Evolutionary conservation across 2,329 filamentous ascomycete genomes (phyloP).

Genomic region (Fusarium udum): DNA sequence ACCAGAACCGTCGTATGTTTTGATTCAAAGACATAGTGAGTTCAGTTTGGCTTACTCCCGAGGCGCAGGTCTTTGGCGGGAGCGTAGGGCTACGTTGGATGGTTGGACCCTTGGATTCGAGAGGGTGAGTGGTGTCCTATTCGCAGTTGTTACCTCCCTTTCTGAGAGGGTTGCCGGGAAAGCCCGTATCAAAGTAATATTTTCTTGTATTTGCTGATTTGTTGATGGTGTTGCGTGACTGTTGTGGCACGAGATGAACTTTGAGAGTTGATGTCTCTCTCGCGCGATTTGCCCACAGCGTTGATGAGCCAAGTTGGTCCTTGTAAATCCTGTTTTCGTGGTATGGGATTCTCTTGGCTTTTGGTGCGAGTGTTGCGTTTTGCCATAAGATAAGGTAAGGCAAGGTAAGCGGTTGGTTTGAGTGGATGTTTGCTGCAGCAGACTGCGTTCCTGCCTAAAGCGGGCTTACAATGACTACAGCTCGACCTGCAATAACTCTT

Average conservation of each 20-base stretch:
- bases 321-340: background rate
- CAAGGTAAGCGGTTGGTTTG: background rate
- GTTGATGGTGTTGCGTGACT: slow-evolving; percentile 18
- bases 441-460: background rate
- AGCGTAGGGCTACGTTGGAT: slow-evolving; percentile 7
- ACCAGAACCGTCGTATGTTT: background rate
- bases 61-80: background rate
- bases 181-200: background rate
- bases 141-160: background rate
- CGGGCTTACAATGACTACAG: background rate
- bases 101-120: slow-evolving; percentile 28
- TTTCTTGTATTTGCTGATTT: background rate
- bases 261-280: background rate
- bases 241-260: background rate
- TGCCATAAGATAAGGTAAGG: background rate
- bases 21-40: background rate
- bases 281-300: background rate
- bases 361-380: background rate
- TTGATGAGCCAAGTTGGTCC: background rate
- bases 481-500: background rate
- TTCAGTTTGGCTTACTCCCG: background rate
- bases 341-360: background rate
- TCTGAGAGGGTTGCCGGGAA: slow-evolving; percentile 19
- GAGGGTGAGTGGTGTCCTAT: background rate
- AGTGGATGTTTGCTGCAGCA: background rate